Base-by-base conservation (phyloP, 2,329 filamentous ascomycete species). In the Talaromyces sp. region DNA sequence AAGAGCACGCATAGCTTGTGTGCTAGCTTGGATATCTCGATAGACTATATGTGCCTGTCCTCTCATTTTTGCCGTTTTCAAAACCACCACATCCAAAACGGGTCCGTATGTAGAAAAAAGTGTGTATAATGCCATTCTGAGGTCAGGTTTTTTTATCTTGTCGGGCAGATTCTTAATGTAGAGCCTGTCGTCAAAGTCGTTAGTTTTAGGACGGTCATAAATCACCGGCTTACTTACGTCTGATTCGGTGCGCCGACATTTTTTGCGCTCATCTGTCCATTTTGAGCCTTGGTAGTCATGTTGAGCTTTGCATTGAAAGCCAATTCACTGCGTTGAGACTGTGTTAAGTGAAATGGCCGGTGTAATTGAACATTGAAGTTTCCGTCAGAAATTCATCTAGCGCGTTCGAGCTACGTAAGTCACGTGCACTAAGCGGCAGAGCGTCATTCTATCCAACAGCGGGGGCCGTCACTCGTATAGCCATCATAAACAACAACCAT, bases 11-110 rank as follows among this genome's bases (percentile, higher is more conserved):
- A 99, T 91, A 1, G 95, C 95, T 73, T 96, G 92, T 25, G 93
- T 96, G 58, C 92, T 92, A n/a, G 91, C 87, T 68, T 96, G 90
- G 37, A 93, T 82, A 74, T 99, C 93, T 63, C 91, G 86, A 75
- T 92, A 98, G 14, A 95, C 90, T 65, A 99, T 82, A 72, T 98
- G 95, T 65, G 95, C 95, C 78, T 99, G 95, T 2, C 95, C 95
- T 57, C 95, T 89, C 93, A 98, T 97, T 79, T 92, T 92, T 75
- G 83, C 83, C 1, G 91, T 96, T 80, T 92, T 96, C 69, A 97
- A 82, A 33, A 91, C 91, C 56, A 97, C 90, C 21, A 99, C 86
- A 74, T 99, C 95, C 63, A 99, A 85, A 16, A 99, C 90, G 0
- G 92, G 87, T 44, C 95, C 95, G 74, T 96, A 96, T 14, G 92